Evolutionary conservation across 208 protist species (phyloP).

Genomic region (Phytomonas francai): DNA sequence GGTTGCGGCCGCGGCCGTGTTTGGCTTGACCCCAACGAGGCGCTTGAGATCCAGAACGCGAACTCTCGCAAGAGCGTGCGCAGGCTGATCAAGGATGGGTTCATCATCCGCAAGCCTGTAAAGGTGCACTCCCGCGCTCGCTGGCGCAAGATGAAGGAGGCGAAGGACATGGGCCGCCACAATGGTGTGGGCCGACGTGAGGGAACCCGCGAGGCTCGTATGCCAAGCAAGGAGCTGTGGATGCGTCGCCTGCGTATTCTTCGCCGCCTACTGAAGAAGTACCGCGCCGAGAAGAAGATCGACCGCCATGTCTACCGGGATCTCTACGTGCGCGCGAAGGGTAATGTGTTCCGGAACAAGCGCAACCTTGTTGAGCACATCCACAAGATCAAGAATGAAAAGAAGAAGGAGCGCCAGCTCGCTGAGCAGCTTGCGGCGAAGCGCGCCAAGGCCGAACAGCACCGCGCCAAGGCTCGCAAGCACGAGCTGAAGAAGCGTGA

Average conservation of each 20-base stretch:
- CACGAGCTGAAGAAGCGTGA: constrained; percentile 67
- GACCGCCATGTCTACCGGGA: constrained; percentile 96
- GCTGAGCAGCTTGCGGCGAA: constrained; percentile 85
- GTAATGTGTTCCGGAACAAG: constrained; percentile 99
- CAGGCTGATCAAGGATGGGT: constrained; percentile 96
- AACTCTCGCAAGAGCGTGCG: constrained; percentile 96
- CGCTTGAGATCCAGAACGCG: constrained; percentile 94
- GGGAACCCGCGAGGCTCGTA: constrained; percentile 96
- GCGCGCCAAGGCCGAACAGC: constrained; percentile 51
- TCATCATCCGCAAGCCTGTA: constrained; percentile 96
- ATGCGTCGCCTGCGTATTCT: constrained; percentile 97
- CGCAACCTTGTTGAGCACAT: constrained; percentile 98
- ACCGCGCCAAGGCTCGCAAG: constrained; percentile 66
- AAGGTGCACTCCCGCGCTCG: constrained; percentile 94
- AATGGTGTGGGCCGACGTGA: constrained; percentile 92
- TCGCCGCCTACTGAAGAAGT: constrained; percentile 95
- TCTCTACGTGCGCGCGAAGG: constrained; percentile 97
- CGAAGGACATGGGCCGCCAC: constrained; percentile 94
- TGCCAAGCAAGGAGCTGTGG: constrained; percentile 97
- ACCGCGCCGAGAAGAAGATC: constrained; percentile 97
- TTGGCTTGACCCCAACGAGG: constrained; percentile 98
- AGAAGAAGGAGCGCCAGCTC: constrained; percentile 91
- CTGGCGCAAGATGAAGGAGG: constrained; percentile 78
- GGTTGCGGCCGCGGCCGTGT: constrained; percentile 96
- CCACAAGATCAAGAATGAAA: constrained; percentile 96